A percentile compares a stretch with the other conserved stretches of the same genome.
phyloP scores from a whole-genome alignment of 768 basidiomycete species.

The Panus rudis region DNA sequence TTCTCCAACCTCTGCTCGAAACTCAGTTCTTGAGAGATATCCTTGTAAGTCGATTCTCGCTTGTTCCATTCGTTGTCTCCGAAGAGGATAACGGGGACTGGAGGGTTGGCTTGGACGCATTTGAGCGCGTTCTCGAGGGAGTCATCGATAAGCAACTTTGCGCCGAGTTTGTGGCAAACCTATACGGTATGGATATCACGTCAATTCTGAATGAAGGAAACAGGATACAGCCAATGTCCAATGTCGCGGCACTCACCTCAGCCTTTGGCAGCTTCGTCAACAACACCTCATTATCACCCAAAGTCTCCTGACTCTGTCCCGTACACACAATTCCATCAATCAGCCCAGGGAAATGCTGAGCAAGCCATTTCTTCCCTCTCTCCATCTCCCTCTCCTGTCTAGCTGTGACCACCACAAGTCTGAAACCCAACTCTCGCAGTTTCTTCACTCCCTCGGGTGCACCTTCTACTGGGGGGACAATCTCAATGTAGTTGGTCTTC shows the following conservation, averaged over 20 bases:
- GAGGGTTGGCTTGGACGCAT: conserved; percentile 40
- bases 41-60: conserved; percentile 39
- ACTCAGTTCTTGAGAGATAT: conserved; percentile 44
- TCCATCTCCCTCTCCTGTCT: conserved; percentile 47
- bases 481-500: conserved; percentile 38
- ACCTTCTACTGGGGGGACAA: conserved; percentile 48
- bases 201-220: background rate
- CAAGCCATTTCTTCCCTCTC: conserved; percentile 61
- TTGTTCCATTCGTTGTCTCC: conserved; percentile 75
- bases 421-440: conserved; percentile 57
- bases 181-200: conserved; percentile 15
- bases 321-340: conserved; percentile 65
- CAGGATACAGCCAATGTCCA: background rate
- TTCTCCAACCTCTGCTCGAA: conserved; percentile 43
- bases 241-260: conserved; percentile 43
- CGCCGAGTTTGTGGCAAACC: conserved; percentile 60
- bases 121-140: conserved; percentile 71
- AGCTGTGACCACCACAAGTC: conserved; percentile 73
- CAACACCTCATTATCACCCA: conserved; percentile 38
- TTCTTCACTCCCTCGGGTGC: conserved; percentile 50
- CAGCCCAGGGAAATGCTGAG: conserved; percentile 54
- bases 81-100: conserved; percentile 61
- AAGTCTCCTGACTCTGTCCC: conserved; percentile 57
- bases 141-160: conserved; percentile 71
- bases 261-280: conserved; percentile 58